These are phyloP conservation scores for Penicillium aurantiogriseum DNA, from an alignment of 2,329 filamentous ascomycete genomes.

Conservation along the genomic window DNA sequence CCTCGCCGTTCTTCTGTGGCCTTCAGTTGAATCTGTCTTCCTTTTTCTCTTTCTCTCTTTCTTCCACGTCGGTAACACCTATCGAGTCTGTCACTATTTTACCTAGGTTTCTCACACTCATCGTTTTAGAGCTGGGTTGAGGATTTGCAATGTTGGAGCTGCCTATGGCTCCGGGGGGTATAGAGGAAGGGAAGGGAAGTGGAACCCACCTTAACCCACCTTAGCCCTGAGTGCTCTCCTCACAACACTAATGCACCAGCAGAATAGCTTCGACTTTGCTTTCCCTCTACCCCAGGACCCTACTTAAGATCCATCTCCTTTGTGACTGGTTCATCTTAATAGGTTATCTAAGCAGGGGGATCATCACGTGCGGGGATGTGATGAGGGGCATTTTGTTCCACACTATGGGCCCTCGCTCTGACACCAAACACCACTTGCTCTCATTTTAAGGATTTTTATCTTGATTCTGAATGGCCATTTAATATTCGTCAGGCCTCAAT, in stretches of 20 bases:
- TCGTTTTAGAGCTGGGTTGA: neutral
- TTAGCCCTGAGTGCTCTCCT: neutral
- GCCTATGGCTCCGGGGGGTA: neutral
- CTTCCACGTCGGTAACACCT: neutral
- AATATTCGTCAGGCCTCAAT: constrained; percentile 1
- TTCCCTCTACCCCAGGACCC: too few relatives aligned
- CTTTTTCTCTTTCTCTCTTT: neutral
- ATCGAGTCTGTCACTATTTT: neutral
- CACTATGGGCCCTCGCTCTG: constrained; percentile 5
- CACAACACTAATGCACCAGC: neutral
- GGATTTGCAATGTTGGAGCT: neutral
- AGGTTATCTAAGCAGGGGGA: constrained; percentile 9
- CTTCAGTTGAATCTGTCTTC: neutral
- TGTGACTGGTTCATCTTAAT: neutral
- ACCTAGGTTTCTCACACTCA: neutral
- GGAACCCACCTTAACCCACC: neutral
- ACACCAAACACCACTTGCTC: constrained; percentile 7
- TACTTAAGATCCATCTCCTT: neutral
- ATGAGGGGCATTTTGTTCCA: constrained; percentile 21
- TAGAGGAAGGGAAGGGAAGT: neutral
- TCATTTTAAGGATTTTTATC: neutral
- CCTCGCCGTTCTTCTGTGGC: neutral
- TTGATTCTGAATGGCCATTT: constrained; percentile 9
- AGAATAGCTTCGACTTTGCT: neutral
- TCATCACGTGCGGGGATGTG: constrained; percentile 16